phyloP scores from a whole-genome alignment of 495 filamentous ascomycete species.

The Talaromyces borbonicus region DNA sequence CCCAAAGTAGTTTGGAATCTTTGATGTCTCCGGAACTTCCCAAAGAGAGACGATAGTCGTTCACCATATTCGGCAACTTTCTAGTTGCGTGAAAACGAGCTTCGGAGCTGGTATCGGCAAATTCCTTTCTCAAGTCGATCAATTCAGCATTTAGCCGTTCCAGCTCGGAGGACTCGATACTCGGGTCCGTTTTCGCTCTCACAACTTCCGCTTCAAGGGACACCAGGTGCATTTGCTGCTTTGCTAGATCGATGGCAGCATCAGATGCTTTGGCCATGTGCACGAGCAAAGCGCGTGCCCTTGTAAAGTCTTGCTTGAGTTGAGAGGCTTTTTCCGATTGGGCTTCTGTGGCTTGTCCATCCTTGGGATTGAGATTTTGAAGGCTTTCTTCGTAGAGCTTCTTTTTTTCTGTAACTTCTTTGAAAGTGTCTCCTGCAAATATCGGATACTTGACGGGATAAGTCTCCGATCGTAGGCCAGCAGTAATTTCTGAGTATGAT shows the following conservation, averaged over 20 bases:
- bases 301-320: neutral
- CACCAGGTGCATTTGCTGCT: slow-evolving; percentile 16
- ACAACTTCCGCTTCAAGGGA: neutral
- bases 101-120: neutral
- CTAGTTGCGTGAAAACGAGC: slow-evolving; percentile 13
- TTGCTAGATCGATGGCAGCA: neutral
- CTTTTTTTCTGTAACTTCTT: neutral
- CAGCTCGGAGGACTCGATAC: neutral
- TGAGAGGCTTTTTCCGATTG: neutral
- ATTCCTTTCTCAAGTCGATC: neutral
- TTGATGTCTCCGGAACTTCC: slow-evolving; percentile 19
- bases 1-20: slow-evolving; percentile 48
- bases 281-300: neutral
- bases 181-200: neutral
- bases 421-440: neutral
- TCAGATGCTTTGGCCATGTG: neutral
- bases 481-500: slow-evolving; percentile 7
- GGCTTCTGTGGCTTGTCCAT: neutral
- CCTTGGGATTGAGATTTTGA: neutral
- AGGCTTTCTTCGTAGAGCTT: neutral
- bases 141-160: neutral
- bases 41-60: slow-evolving; percentile 37
- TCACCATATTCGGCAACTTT: slow-evolving; percentile 14
- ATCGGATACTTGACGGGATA: neutral
- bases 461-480: neutral